phyloP scores from a whole-genome alignment of 352 stramenopile species.

The Pythium volutum region DNA sequence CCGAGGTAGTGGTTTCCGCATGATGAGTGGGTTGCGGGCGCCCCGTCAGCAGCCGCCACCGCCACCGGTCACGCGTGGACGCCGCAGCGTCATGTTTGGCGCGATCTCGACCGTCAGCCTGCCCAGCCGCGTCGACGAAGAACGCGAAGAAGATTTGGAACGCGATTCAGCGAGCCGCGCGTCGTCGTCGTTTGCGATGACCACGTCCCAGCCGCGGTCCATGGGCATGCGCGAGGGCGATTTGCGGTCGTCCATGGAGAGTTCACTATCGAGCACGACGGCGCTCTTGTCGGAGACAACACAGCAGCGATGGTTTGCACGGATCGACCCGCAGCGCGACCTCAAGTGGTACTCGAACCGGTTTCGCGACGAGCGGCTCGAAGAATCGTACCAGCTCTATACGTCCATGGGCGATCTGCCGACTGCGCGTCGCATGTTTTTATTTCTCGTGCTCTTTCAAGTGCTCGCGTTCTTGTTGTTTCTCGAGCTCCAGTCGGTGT shows the following conservation, averaged over 20 bases:
- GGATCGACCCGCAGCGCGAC: slow-evolving; percentile 52
- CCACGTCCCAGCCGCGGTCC: slow-evolving; percentile 8
- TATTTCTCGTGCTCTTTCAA: slow-evolving; percentile 60
- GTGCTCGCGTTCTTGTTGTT: slow-evolving; percentile 55
- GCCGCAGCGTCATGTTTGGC: slow-evolving; percentile 28
- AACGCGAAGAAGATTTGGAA: slow-evolving; percentile 21
- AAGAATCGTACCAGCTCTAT: slow-evolving; percentile 81
- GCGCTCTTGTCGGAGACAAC: slow-evolving; percentile 23
- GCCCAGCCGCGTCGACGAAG: slow-evolving; percentile 26
- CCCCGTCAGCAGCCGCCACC: slow-evolving; percentile 2
- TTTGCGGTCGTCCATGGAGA: slow-evolving; percentile 36
- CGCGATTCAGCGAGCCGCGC: slow-evolving; percentile 3
- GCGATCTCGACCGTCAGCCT: slow-evolving; percentile 19
- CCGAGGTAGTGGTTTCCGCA: slow-evolving; percentile 3
- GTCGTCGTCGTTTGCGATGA: slow-evolving; percentile 8
- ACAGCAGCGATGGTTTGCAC: slow-evolving; percentile 36
- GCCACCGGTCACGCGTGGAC: neutral
- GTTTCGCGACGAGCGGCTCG: slow-evolving; percentile 64
- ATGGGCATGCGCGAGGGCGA: slow-evolving; percentile 20
- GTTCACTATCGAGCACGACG: slow-evolving; percentile 28
- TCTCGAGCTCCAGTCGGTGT: slow-evolving; percentile 27
- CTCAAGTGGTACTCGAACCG: slow-evolving; percentile 60
- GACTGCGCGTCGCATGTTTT: slow-evolving; percentile 50
- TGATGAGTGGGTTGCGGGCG: slow-evolving; percentile 12
- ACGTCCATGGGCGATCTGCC: slow-evolving; percentile 70